Evolutionary conservation across 192 early-diverging fungal genomes (phyloP), one percentile per base, ranked within the genome.

Genomic region (Gorgonomyces haynaldii): DNA sequence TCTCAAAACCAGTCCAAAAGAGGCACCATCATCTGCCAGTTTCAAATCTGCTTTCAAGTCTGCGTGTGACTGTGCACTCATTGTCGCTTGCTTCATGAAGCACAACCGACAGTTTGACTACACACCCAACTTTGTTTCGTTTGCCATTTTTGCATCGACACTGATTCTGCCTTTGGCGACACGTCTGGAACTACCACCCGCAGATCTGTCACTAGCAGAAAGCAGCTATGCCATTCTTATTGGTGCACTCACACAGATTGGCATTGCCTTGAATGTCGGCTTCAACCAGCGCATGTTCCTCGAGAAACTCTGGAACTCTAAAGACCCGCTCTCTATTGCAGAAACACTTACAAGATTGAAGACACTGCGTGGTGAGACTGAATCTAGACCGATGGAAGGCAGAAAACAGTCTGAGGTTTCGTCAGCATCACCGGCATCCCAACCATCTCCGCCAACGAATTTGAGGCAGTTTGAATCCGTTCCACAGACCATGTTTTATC

Each of bases 51-150:
- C 24, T 2, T 49, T 49, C 15, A 26, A 26, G 32, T 13, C 46
- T 7, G 46, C 15, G 16, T 49, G 46, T 38, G 46, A 49, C 19
- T 38, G 32, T 49, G 46, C 46, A 26, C 23, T 26, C 5, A 49
- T 49, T 49, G 21, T 49, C n/a, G 23, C 23, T 6, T 32, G 46
- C n/a, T 49, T 49, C 32, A 13, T 49, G 46, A 49, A 49, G 19
- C 46, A 37, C 32, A 49, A 49, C 32, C 46, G 23, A 12, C 25
- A 29, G 7, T 49, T 49, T 21, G 13, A 36, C 32, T 38, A 49
- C 21, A 26, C 28, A 5, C 46, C 46, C 17, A 21, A 21, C 12
- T 49, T 49, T 19, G 20, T 49, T 34, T 21, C 46, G 1, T 49
- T 15, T 12, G 22, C 23, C 20, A 29, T 49, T n/a, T 49, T 49